Evolutionary conservation across 225 moss, liverwort and hornwort species (phyloP).

Genomic region (Anthoceros angustus): DNA sequence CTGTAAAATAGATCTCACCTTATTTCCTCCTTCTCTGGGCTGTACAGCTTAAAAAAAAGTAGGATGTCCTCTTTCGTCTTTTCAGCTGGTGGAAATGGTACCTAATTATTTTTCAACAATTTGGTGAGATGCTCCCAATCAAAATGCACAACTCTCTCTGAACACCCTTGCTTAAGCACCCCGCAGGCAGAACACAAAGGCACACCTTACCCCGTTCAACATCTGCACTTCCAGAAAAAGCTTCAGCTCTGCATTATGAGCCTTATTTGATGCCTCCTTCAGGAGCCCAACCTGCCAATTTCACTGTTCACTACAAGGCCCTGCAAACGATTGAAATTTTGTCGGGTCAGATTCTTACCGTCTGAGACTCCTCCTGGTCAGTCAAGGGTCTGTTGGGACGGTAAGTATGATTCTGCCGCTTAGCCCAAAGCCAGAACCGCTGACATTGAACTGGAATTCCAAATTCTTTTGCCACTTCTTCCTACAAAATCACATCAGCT

Average conservation of each 20-base stretch:
- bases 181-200: constrained; percentile 8
- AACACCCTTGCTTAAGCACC: no score
- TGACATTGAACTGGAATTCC: constrained; percentile 74
- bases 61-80: constrained; percentile 62
- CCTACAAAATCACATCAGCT: constrained; percentile 33
- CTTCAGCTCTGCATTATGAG: constrained; percentile 96
- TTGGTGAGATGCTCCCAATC: no score
- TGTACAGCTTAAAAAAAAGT: constrained; percentile 67
- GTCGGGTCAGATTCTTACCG: no score
- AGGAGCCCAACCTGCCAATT: constrained; percentile 69
- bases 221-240: constrained; percentile 86
- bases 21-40: constrained; percentile 54
- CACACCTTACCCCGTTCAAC: constrained; percentile 26
- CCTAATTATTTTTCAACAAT: no score
- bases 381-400: constrained; percentile 86
- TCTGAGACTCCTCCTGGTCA: constrained; percentile 92
- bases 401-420: constrained; percentile 97
- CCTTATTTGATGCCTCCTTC: constrained; percentile 97
- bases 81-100: constrained; percentile 36
- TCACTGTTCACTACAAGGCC: no score
- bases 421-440: constrained; percentile 99
- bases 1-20: no score
- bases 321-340: no score
- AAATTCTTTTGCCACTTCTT: constrained; percentile 82
- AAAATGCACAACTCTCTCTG: no score